Conservation (phyloP, 495 filamentous ascomycete genomes). For the Xylaria longipes region DNA sequence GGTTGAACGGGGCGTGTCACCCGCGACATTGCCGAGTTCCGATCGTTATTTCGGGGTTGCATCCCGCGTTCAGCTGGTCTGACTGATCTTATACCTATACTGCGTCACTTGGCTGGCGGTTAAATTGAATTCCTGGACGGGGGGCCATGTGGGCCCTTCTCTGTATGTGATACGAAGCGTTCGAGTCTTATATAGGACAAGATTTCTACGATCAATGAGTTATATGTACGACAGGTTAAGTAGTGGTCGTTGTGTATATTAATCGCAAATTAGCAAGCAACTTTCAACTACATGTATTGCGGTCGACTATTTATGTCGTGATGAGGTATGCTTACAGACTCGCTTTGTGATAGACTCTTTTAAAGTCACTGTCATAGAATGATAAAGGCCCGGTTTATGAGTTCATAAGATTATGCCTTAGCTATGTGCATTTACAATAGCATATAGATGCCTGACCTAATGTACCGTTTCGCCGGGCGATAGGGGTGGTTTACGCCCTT, state of each 20-base stretch:
- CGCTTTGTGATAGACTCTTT: too few relatives aligned
- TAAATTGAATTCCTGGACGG: slow-evolving; percentile 7
- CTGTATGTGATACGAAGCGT: not conserved
- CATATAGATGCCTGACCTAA: too few relatives aligned
- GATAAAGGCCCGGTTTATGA: too few relatives aligned
- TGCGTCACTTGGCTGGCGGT: slow-evolving; percentile 18
- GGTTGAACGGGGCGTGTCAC: not conserved
- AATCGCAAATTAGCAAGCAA: too few relatives aligned
- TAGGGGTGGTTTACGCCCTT: too few relatives aligned
- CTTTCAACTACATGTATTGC: too few relatives aligned
- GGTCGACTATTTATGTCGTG: too few relatives aligned
- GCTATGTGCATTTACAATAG: too few relatives aligned
- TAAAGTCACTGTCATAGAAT: too few relatives aligned
- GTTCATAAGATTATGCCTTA: too few relatives aligned
- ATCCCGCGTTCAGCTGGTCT: not conserved
- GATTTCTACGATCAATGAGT: not conserved
- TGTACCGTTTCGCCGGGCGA: too few relatives aligned
- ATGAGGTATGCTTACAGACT: too few relatives aligned
- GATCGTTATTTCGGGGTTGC: not conserved
- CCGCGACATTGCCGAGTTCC: slow-evolving; percentile 19
- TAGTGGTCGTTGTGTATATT: not conserved
- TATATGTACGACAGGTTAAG: not conserved
- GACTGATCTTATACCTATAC: not conserved
- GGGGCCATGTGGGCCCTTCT: not conserved
- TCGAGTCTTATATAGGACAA: not conserved